Evolutionary conservation across 2,329 filamentous ascomycete genomes (phyloP), one percentile per base, ranked within the genome.

Genomic region (Colletotrichum sp.): DNA sequence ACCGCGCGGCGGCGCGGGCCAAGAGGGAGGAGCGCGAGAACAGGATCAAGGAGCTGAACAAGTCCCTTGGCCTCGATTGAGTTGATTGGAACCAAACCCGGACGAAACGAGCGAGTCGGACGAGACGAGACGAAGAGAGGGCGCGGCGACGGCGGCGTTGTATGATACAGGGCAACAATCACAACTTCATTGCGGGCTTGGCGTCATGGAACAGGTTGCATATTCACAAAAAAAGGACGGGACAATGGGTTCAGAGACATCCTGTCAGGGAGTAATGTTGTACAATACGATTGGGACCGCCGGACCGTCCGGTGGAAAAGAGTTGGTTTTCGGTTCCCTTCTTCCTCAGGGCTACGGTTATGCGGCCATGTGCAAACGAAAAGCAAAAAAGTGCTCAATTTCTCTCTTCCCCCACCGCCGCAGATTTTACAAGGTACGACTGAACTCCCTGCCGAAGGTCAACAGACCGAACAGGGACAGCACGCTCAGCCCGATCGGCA

Each of bases 401-500:
- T 51, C 43, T n/a, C 33, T 55, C 43, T n/a, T 31, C 9, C 18
- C 16, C 55, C 24, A 51, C 55, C 76, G 34, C 69, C 61, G 59
- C 43, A 51, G 75, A 9, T 11, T 34, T 76, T 81, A 88, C 78
- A 84, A 70, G 62, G 80, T 83, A 76, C 84, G 83, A 57, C 85
- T 82, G 77, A 86, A 93, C 51, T 93, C 95, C 80, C 89, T 89
- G 74, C 95, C 96, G 86, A 97, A 98, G 29, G 93, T 92, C 80
- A 91, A 88, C 78, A 98, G 81, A 18, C 96, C 96, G 82, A 94
- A 95, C 12, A 92, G 86, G 16, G 96, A 95, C 80, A 98, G 81
- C 62, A 95, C 80, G 80, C 94, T 96, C 80, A 99, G 86, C 13
- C 93, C 91, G 70, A 94, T 88, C 1, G 97, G 96, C 66, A 99